Evolutionary conservation across 1,284 basidiomycete genomes (phyloP), one percentile per base, ranked within the genome.

Genomic region (Tilletia walkeri): DNA sequence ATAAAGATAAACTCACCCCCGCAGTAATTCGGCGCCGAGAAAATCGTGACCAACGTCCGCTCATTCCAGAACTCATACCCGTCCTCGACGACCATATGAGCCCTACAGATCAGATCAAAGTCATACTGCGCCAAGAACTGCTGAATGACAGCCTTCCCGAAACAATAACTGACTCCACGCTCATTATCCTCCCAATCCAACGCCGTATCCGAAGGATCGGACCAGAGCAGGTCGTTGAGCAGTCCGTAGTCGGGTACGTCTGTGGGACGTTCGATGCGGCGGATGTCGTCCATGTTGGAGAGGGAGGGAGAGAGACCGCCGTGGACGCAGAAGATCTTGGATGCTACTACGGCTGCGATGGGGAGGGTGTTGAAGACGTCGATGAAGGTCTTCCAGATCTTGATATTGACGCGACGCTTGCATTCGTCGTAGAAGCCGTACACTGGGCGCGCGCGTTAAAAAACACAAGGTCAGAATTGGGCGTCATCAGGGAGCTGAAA

Each of bases 61-160:
- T 99, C 96, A 82, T 99, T 98, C 93, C 96, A 99, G 84, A 99
- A 99, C 86, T 99, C 96, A 84, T 99, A 99, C 2, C 95, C 96
- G 73, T 86, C 85, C 74, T 99, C 96, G 69, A 99, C 96, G 49
- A 99, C 96, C 96, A 99, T 99, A 86, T 99, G 96, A 53, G 96
- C 96, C 68, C 96, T 90, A 86, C 96, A 99, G 85, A 99, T 99
- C 74, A 99, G 88, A 85, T 99, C 96, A 90, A 99, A 99, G 85
- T 99, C 96, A 83, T 88, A 84, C 75, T 83, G 81, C 47, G 90
- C 89, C 71, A 97, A 86, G 87, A 98, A 98, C 75, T 95, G 92
- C 82, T 96, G 95, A 83, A 99, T 97, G 79, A 99, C 92, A 16
- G 90, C 90, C 86, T 98, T 98, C 65, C 96, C 96, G 82, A 98